Percentiles rank a stretch among this genome's conserved stretches.
Evolutionary conservation across 179 eudicot genomes (phyloP).

Genomic region (Silene coronaria): DNA sequence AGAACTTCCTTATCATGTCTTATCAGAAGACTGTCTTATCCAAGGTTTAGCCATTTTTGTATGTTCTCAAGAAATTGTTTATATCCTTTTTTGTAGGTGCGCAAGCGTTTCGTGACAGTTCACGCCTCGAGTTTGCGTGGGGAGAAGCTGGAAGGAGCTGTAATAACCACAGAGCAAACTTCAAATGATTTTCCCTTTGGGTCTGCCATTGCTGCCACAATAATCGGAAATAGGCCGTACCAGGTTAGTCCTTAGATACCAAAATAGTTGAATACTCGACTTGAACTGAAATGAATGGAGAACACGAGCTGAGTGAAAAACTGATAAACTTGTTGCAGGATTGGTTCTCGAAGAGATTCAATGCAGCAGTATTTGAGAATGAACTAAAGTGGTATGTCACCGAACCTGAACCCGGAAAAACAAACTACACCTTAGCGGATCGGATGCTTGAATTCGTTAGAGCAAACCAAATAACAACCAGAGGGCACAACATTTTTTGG

Average conservation of each 20-base stretch:
- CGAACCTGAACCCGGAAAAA: conserved; percentile 50
- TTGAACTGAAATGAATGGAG: neutral
- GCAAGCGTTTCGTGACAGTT: conserved; percentile 65
- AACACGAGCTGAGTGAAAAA: neutral
- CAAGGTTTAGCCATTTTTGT: neutral
- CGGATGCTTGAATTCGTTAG: conserved; percentile 66
- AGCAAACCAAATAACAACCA: conserved; percentile 48
- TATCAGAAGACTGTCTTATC: neutral
- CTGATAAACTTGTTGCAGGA: conserved; percentile 31
- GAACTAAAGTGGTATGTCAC: conserved; percentile 94
- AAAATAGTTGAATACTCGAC: neutral
- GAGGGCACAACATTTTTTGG: conserved; percentile 99
- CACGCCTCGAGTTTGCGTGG: conserved; percentile 65
- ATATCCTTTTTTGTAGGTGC: conserved; percentile 35
- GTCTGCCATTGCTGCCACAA: conserved; percentile 72
- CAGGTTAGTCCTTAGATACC: conserved; percentile 41
- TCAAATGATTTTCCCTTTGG: conserved; percentile 84
- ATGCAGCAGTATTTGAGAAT: conserved; percentile 86
- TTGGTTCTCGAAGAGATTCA: conserved; percentile 79
- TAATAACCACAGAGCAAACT: conserved; percentile 46
- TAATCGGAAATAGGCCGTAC: conserved; percentile 56
- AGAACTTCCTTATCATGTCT: neutral
- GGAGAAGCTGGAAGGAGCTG: conserved; percentile 53
- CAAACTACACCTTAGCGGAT: conserved; percentile 70
- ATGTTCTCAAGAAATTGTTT: neutral